Base-by-base conservation (phyloP, 441 rosid genomes). In the Eruca vesicaria region DNA sequence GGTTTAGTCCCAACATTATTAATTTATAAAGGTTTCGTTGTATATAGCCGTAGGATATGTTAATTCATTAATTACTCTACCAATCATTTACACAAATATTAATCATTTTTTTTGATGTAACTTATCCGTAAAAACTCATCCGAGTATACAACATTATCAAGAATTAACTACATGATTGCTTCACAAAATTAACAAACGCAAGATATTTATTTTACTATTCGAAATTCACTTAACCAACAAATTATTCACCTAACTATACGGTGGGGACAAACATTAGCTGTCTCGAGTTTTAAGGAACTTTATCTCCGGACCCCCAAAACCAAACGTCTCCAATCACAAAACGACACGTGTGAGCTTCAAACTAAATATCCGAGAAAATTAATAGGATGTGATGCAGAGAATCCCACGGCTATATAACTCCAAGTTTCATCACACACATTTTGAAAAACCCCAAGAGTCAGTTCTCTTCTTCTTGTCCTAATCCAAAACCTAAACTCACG, bases 261-360 rank as follows among this genome's bases (percentile, higher is more conserved):
- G 72, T 77, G 36, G 61, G 75, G 35, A 11, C 77, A 29, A 15
- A 3, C 14, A 33, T 38, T 77, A 67, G 69, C 73, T 67, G 81
- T 60, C 74, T 72, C 77, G 19, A 53, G 2, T 21, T 33, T 29
- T 45, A 60, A 78, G 38, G n/a, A 29, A 14, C 73, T 35, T 60
- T 52, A 66, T 50, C 41, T 2, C 0, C 7, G 7, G 41, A 55
- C 7, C 75, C 76, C 66, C 29, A 7, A 57, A 11, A 33, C 15
- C 16, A 48, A 0, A 9, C 20, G 2, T 9, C 16, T 1, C 52
- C 35, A 57, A 48, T 33, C 7, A 35, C 0, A 33, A 0, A 0
- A 4, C 0, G 19, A 0, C 81, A 78, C 74, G 77, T 78, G 69
- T 36, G 12, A 8, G 53, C 0, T 0, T 0, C 4, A 3, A 7